Conservation (phyloP, 352 stramenopile species). For the Plasmopara muralis region DNA sequence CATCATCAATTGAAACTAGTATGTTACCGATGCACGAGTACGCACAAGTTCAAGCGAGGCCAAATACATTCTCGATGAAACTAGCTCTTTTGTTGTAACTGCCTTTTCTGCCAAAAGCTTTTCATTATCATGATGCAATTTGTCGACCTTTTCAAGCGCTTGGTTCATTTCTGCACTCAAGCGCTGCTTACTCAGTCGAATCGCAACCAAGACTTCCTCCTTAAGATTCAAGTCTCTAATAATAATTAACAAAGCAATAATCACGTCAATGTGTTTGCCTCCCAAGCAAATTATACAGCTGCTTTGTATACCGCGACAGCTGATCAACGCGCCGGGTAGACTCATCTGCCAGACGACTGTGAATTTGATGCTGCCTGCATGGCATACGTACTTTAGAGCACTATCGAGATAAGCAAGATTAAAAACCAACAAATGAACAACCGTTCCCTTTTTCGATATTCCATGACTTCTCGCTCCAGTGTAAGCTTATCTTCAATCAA, state of each 20-base stretch:
- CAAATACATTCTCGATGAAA: slow-evolving; percentile 63
- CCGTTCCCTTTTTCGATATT: slow-evolving; percentile 55
- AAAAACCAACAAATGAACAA: slow-evolving; percentile 6
- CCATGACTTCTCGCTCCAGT: slow-evolving; percentile 48
- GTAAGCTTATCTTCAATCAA: slow-evolving; percentile 52
- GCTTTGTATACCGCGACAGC: slow-evolving; percentile 35
- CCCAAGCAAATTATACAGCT: neutral
- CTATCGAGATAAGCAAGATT: neutral
- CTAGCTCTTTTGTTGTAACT: slow-evolving; percentile 48
- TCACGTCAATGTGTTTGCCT: neutral
- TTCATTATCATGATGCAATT: slow-evolving; percentile 57
- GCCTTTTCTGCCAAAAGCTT: slow-evolving; percentile 60
- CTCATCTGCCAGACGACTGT: slow-evolving; percentile 56
- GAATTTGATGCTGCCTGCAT: slow-evolving; percentile 49
- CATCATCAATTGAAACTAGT: neutral
- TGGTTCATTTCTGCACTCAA: slow-evolving; percentile 51
- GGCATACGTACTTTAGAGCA: neutral
- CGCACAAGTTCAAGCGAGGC: slow-evolving; percentile 53
- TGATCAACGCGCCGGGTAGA: slow-evolving; percentile 60
- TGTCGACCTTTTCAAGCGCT: slow-evolving; percentile 44
- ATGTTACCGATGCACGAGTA: neutral
- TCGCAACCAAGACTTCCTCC: slow-evolving; percentile 44
- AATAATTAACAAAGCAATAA: slow-evolving; percentile 4
- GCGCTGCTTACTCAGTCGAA: slow-evolving; percentile 42
- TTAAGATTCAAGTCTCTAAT: slow-evolving; percentile 47